Evolutionary conservation across 2,329 filamentous ascomycete genomes (phyloP).

Genomic region (Neonectria hederae): DNA sequence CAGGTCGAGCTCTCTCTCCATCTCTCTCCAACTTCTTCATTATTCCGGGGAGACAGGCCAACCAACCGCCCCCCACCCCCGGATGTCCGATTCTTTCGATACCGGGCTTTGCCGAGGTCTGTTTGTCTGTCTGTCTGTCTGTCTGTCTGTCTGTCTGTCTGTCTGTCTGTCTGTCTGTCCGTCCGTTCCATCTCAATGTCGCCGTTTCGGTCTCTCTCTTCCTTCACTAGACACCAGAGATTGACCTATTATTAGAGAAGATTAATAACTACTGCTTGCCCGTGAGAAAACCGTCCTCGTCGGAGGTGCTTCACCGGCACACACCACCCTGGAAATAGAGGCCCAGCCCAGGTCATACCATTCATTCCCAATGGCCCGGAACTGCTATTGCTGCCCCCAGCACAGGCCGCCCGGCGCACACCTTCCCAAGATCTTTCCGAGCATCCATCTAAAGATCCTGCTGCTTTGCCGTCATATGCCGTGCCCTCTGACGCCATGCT

Average conservation of each 20-base stretch:
- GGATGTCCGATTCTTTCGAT: slow-evolving; percentile 13
- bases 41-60: neutral
- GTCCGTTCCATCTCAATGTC: no score
- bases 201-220: neutral
- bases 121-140: neutral
- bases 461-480: neutral
- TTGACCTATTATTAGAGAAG: no score
- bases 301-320: slow-evolving; percentile 32
- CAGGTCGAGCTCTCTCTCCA: neutral
- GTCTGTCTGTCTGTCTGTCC: neutral
- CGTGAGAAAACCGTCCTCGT: neutral
- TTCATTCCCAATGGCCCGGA: slow-evolving; percentile 7
- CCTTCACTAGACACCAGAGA: no score
- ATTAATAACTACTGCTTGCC: no score
- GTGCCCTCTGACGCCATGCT: no score
- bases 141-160: no score
- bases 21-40: neutral
- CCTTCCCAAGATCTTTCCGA: slow-evolving; percentile 18
- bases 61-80: slow-evolving; percentile 14
- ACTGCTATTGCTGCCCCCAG: neutral
- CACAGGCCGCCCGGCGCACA: slow-evolving; percentile 21
- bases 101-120: slow-evolving; percentile 17
- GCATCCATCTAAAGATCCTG: slow-evolving; percentile 16
- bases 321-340: neutral
- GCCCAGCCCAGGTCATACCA: neutral